Evolutionary conservation across 2,329 filamentous ascomycete species (phyloP).

Genomic region (Verticillium nubilum): DNA sequence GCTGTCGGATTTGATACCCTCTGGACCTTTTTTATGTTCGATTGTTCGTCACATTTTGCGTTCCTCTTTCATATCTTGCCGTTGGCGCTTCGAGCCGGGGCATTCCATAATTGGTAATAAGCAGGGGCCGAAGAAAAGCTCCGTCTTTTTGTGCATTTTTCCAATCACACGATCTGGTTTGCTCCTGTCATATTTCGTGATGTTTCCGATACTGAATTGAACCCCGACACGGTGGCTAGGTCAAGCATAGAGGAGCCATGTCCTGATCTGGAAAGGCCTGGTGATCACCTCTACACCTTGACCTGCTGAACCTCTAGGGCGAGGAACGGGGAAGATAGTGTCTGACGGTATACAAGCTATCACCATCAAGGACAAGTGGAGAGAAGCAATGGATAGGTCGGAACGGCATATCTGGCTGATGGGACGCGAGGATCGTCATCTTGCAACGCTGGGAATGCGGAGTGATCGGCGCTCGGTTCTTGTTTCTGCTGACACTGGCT

Average conservation of each 20-base stretch:
- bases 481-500: too few species aligned
- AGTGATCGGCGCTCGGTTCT: too few species aligned
- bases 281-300: neutral
- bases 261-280: too few species aligned
- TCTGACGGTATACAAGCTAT: neutral
- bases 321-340: neutral
- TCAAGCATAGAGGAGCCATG: too few species aligned
- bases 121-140: neutral
- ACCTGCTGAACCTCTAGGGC: neutral
- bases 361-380: neutral
- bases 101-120: neutral
- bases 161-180: too few species aligned
- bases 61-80: neutral
- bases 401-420: too few species aligned
- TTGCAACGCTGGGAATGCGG: too few species aligned
- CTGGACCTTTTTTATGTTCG: neutral
- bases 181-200: too few species aligned
- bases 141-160: neutral
- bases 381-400: too few species aligned
- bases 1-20: constrained; percentile 2
- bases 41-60: neutral
- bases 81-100: neutral
- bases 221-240: too few species aligned
- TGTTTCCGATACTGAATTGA: too few species aligned
- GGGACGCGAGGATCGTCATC: too few species aligned